These are phyloP conservation scores for Sordariomycetes sp. DNA, from an alignment of 2,329 filamentous ascomycete species.

Conservation along the genomic window DNA sequence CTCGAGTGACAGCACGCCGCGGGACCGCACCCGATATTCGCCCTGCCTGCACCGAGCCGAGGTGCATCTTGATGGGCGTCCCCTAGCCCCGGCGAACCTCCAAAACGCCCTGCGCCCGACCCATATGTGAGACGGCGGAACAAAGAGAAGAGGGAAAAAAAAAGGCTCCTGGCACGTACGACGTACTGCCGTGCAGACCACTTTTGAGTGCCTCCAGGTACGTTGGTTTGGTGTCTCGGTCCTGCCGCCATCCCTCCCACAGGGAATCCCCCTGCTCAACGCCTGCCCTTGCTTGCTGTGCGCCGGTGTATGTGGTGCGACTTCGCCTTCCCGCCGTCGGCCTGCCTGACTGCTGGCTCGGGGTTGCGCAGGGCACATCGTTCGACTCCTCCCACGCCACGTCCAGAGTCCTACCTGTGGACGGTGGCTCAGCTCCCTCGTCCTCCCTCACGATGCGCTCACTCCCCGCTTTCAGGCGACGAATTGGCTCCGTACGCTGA, in stretches of 20 bases:
- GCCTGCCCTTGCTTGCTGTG: background rate
- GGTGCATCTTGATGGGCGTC: background rate
- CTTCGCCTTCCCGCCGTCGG: background rate
- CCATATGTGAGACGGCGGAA: background rate
- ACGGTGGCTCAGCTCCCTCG: background rate
- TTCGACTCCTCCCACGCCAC: background rate
- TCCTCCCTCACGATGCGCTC: background rate
- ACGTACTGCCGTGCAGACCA: background rate
- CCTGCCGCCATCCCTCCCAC: background rate
- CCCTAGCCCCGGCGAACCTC: background rate
- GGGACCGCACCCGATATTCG: background rate
- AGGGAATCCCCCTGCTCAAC: background rate
- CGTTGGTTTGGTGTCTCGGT: background rate
- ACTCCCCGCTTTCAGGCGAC: constrained; percentile 5
- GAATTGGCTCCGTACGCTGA: constrained; percentile 15
- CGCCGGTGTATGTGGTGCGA: background rate
- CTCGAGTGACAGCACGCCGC: background rate
- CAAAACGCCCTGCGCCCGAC: background rate
- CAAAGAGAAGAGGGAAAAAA: background rate
- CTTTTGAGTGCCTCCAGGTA: constrained; percentile 1
- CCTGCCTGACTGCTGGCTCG: background rate
- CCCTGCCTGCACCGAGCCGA: background rate
- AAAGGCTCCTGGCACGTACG: background rate
- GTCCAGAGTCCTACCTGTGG: background rate
- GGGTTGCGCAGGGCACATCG: background rate